Base-by-base conservation (phyloP, 31 red algal species). In the Odonthalia washingtoniensis region DNA sequence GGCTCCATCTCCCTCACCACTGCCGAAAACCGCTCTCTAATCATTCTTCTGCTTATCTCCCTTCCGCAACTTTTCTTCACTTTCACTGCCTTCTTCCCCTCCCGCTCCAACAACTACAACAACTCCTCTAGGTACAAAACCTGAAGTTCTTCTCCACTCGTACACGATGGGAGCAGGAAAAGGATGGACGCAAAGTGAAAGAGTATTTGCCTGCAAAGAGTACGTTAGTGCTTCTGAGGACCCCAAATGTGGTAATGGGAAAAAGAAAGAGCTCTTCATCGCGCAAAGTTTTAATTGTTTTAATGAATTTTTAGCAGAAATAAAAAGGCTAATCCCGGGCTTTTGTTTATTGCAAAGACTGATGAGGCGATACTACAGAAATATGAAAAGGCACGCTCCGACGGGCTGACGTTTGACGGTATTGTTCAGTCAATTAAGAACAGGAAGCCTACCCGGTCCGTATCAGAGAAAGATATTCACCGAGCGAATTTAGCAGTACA, bases 341-440 rank as follows among this genome's bases (percentile, higher is more conserved):
- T 72, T 14, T 27, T 16, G 16, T 77, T 45, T 45, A 18, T 14
- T 12, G 78, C 31, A 40, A 41, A 52, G 31, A 82, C 57, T 32
- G 78, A 52, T 0, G 0, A 68, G 17, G 78, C 78, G 16, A 28
- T 82, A 70, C 0, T 68, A 35, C 16, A 64, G 28, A 67, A 52
- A 27, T 68, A 70, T 52, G 57, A 82, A 31, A 82, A 82, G 68
- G 46, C 0, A 18, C 6, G 36, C 21, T 30, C 12, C 26, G 28
- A 69, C 18, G n/a, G 57, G 16, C 0, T 82, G 6, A 64, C n/a
- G 53, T 82, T 68, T 46, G 78, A 40, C 0, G 0, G 78, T 46
- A 64, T 68, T 70, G 57, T 82, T 21, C 17, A 21, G 24, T 21
- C 78, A 27, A 82, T 65, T 17, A 70, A 82, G 21, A 24, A 0